Base-by-base conservation (phyloP, 169 alveolate species). In the Plasmodium malariae region DNA sequence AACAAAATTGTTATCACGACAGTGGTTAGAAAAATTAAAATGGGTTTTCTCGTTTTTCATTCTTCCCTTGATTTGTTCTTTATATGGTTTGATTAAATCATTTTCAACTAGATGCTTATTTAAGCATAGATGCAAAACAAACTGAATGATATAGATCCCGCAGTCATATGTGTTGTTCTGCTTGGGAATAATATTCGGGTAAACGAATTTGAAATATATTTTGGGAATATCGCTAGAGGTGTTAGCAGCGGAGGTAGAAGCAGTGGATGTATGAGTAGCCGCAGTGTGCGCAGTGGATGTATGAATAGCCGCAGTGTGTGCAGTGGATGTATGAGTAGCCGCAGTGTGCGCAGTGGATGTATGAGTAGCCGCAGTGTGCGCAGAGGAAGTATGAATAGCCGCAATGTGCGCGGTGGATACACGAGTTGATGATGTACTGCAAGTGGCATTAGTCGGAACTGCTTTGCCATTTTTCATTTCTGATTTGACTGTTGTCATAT, bases 141-240 rank as follows among this genome's bases (percentile, higher is more conserved):
- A 92, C 26, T 92, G 92, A 37, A 92, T 74, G 32, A 92, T 83
- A 71, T 88, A 92, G 32, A 92, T 85, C 3, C 95, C 95, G 48
- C 95, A 92, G 54, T 92, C 95, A 60, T 92, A 85, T 0, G 93
- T 93, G 37, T 92, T 92, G 32, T 88, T 71, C 67, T 92, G 95
- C 24, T 83, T 74, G 1, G 95, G 95, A 34, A 74, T 70, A 34
- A 88, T 43, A 32, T 65, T 68, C 14, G 87, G 89, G 51, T 65
- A 70, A 4, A 55, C 34, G 21, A 88, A 92, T 63, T 87, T 92
- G 70, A 76, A 92, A 89, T 5, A 71, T 65, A 83, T 88, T 60
- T 65, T 43, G 24, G 83, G 87, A 9, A 48, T 19, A 60, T 5
- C 43, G 21, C 19, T 14, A 11, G 9, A 1, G 6, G 14, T 36